Conservation (phyloP, 805 yeast species). For the Saccharomycopsis fodiens region DNA sequence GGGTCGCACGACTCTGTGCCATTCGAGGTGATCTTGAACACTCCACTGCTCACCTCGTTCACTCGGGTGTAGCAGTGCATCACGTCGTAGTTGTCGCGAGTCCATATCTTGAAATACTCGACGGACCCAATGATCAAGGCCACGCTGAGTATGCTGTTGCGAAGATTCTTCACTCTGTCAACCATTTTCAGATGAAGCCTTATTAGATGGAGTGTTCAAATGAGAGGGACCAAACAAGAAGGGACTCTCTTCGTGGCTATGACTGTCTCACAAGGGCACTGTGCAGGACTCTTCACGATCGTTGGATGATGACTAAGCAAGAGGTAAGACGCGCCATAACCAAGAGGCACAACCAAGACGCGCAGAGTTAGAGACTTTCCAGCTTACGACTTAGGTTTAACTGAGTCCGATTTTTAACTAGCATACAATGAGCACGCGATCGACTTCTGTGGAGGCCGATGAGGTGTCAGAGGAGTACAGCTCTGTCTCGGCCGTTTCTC, state of each 20-base stretch:
- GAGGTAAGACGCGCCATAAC: not conserved
- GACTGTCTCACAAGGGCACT: not conserved
- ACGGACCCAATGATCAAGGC: slow-evolving; percentile 17
- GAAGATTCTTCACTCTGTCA: slow-evolving; percentile 15
- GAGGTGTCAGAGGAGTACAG: not conserved
- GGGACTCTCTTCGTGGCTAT: too few relatives aligned
- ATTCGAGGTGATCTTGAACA: slow-evolving; percentile 16
- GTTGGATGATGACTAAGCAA: not conserved
- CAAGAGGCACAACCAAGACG: not conserved
- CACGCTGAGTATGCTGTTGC: slow-evolving; percentile 13
- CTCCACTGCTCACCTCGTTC: slow-evolving; percentile 2
- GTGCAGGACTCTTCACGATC: not conserved
- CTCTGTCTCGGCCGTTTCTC: not conserved
- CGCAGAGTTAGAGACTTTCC: not conserved
- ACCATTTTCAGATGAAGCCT: too few relatives aligned
- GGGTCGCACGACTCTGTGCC: slow-evolving; percentile 19
- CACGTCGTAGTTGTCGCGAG: slow-evolving; percentile 17
- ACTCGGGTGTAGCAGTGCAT: slow-evolving; percentile 21
- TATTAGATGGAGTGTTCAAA: too few relatives aligned
- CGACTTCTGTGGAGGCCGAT: too few relatives aligned
- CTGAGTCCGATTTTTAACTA: too few relatives aligned
- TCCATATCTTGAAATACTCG: slow-evolving; percentile 21
- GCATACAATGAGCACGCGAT: not conserved
- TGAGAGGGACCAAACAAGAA: too few relatives aligned
- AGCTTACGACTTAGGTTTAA: too few relatives aligned